Evolutionary conservation across 495 filamentous ascomycete species (phyloP).

Genomic region (Xylaria palmicola): DNA sequence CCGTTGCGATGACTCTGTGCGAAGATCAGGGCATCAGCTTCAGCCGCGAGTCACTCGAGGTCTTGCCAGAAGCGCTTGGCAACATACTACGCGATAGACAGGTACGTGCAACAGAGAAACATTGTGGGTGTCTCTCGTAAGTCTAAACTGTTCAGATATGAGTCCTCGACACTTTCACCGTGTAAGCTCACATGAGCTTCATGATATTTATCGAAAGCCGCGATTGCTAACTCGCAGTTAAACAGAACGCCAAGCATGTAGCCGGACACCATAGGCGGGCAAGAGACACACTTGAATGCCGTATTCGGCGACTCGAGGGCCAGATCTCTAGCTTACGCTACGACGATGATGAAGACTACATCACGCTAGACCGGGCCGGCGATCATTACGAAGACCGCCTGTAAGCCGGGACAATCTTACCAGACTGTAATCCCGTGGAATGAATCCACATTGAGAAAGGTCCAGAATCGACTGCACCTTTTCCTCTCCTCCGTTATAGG

Average conservation of each 20-base stretch:
- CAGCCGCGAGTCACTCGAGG: neutral
- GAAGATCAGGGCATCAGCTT: constrained; percentile 14
- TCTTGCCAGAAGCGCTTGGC: neutral
- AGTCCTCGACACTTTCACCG: too few species aligned
- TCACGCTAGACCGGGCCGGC: neutral
- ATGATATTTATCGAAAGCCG: too few species aligned
- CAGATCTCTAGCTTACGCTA: neutral
- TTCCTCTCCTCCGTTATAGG: too few species aligned
- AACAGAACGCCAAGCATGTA: neutral
- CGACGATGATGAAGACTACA: neutral
- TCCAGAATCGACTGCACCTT: too few species aligned
- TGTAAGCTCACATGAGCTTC: too few species aligned
- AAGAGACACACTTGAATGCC: neutral
- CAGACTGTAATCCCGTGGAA: too few species aligned
- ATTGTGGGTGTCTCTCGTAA: too few species aligned
- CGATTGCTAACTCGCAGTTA: too few species aligned
- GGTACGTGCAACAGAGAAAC: too few species aligned
- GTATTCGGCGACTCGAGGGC: neutral
- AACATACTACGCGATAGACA: neutral
- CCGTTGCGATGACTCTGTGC: constrained; percentile 20
- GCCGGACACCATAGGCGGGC: neutral
- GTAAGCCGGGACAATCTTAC: too few species aligned
- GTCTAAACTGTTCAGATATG: too few species aligned
- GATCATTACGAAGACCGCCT: neutral
- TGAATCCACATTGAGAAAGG: too few species aligned